These are phyloP conservation scores for Lactifluus volemus DNA, from an alignment of 768 basidiomycete species.

Conservation along the genomic window DNA sequence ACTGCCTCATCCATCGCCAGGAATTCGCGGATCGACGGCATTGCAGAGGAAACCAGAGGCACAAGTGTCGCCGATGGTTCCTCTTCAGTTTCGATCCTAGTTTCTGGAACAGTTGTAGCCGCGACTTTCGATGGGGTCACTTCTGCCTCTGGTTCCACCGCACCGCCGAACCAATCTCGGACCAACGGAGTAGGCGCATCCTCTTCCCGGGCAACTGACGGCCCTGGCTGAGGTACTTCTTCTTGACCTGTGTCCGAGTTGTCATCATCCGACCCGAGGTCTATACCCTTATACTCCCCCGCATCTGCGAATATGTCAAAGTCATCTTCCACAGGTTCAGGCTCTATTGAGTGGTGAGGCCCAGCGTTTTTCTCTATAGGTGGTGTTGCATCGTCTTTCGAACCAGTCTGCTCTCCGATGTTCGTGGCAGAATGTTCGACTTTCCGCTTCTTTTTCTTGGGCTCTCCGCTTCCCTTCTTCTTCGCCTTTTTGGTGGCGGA, in stretches of 20 bases:
- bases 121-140: background rate
- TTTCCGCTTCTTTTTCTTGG: constrained; percentile 55
- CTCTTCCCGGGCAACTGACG: background rate
- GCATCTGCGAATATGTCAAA: constrained; percentile 84
- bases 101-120: constrained; percentile 28
- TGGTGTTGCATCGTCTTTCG: background rate
- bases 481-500: constrained; percentile 29
- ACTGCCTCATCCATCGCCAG: constrained; percentile 68
- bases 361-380: constrained; percentile 6
- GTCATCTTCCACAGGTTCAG: constrained; percentile 47
- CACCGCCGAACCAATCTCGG: constrained; percentile 13
- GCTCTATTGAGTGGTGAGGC: constrained; percentile 24
- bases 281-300: constrained; percentile 72
- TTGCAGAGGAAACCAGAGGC: constrained; percentile 68
- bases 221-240: background rate
- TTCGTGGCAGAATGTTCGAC: constrained; percentile 26
- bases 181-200: background rate
- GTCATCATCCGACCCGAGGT: constrained; percentile 38
- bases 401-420: constrained; percentile 11
- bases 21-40: constrained; percentile 79
- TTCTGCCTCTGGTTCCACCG: background rate
- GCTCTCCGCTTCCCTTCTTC: constrained; percentile 39
- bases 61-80: constrained; percentile 47
- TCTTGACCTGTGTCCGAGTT: constrained; percentile 10
- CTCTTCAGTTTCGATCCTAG: constrained; percentile 36